Base-by-base conservation (phyloP, 345 rosid species). In the Iberis pinnata region DNA sequence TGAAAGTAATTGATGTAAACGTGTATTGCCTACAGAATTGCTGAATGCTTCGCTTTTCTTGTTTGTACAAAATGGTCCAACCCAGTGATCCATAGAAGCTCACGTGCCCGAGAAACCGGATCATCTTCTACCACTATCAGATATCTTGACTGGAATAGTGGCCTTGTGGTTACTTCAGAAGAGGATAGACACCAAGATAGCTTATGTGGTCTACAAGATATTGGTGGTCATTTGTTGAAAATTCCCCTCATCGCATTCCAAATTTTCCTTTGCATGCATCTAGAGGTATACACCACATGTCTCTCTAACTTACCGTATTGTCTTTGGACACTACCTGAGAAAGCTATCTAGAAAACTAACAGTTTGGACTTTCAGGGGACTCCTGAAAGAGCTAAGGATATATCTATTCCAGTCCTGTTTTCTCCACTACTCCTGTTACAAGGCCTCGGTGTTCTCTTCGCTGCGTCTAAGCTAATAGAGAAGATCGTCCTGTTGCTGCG, bases 21-120 rank as follows among this genome's bases (percentile, higher is more conserved):
- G 12, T 75, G 12, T 37, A 40, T 73, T 63, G 47, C 58, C 46
- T 75, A 70, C 88, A 92, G 98, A 61, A 81, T 88, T 69, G 97
- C 98, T 18, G 93, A 92, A 76, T 85, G 93, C 80, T 92, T 92
- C 64, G 84, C 97, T 43, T 92, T 81, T 68, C 86, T 92, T 52
- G 97, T 92, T 64, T 88, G 97, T 72, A 83, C 96, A 43, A 92
- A 73, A 76, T 88, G 98, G 98, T 88, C 97, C n/a, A 92, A 92
- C 75, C 95, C 97, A 54, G 75, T 72, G 54, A 92, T 92, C 63
- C 98, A 92, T 70, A 79, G 80, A 78, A 76, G 70, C 49, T 61
- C 77, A 48, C 67, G 48, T 12, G 47, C 74, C 22, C 77, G 83
- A 61, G 89, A 80, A 43, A 72, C 76, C 18, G 59, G 78, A 66